phyloP scores from a whole-genome alignment of 495 filamentous ascomycete species.

The Immersiella caudata region DNA sequence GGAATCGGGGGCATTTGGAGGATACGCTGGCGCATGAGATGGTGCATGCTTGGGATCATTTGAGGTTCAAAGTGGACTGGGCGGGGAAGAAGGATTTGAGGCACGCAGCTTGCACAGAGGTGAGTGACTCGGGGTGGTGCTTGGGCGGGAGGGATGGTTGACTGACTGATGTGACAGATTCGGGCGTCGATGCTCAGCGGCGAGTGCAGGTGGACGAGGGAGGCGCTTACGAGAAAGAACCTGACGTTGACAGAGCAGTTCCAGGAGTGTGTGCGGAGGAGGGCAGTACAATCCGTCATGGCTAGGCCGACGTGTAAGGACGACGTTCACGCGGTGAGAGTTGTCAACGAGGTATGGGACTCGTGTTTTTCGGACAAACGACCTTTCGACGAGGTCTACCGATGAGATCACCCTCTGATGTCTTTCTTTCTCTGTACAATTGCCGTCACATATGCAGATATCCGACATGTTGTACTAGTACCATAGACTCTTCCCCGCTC shows the following conservation, averaged over 20 bases:
- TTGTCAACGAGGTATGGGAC: constrained; percentile 96
- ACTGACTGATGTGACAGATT: constrained; percentile 59
- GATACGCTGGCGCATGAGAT: constrained; percentile 97
- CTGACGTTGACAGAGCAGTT: constrained; percentile 89
- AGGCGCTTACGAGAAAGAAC: constrained; percentile 79
- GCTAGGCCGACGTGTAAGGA: constrained; percentile 78
- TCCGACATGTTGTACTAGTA: constrained; percentile 24
- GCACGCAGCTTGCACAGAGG: constrained; percentile 95
- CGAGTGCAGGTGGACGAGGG: constrained; percentile 88
- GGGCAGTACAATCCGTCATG: constrained; percentile 76
- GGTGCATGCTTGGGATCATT: constrained; percentile 94
- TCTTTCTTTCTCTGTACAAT: neutral
- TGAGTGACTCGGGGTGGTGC: constrained; percentile 41
- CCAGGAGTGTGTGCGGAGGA: constrained; percentile 83
- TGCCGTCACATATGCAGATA: constrained; percentile 4
- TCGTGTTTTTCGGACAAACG: constrained; percentile 93
- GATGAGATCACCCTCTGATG: constrained; percentile 51
- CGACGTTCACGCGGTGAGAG: constrained; percentile 80
- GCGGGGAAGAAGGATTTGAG: constrained; percentile 65
- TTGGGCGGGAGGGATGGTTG: neutral
- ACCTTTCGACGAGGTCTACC: constrained; percentile 95
- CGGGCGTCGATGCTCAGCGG: constrained; percentile 88
- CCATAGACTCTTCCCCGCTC: neutral
- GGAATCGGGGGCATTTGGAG: constrained; percentile 74
- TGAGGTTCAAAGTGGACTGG: constrained; percentile 88